A percentile compares a stretch with the other conserved stretches of the same genome.
Conservation (phyloP, 495 filamentous ascomycete species). For the Penicillium tannophilum region DNA sequence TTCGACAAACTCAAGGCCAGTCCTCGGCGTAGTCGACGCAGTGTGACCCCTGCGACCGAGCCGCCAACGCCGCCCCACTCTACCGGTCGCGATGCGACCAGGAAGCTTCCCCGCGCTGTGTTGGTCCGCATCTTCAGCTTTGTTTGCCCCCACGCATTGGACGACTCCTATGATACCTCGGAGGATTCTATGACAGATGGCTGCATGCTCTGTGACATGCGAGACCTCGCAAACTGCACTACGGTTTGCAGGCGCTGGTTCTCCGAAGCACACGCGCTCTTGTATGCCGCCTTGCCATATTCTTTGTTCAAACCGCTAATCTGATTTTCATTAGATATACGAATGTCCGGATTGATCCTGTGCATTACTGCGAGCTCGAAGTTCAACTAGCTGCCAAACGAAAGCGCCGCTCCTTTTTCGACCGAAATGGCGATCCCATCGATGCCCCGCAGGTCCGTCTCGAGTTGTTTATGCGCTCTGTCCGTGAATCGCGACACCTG, state of each 20-base stretch:
- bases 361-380: constrained; percentile 93
- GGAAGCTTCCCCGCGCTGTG: constrained; percentile 60
- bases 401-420: constrained; percentile 71
- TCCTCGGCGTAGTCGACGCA: constrained; percentile 31
- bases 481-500: constrained; percentile 71
- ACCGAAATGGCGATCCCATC: constrained; percentile 73
- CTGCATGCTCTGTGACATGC: constrained; percentile 95
- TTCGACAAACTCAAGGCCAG: constrained; percentile 39
- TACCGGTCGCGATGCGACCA: constrained; percentile 45
- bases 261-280: constrained; percentile 46
- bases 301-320: neutral
- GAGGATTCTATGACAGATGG: constrained; percentile 82
- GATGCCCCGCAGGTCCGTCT: constrained; percentile 78
- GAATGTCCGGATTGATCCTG: constrained; percentile 87
- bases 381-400: constrained; percentile 74
- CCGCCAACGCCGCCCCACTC: constrained; percentile 24
- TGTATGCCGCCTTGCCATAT: constrained; percentile 45
- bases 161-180: constrained; percentile 76
- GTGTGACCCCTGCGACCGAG: constrained; percentile 31
- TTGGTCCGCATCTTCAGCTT: constrained; percentile 73
- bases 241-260: constrained; percentile 76
- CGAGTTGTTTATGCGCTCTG: constrained; percentile 73
- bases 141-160: constrained; percentile 80
- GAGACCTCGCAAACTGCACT: constrained; percentile 81
- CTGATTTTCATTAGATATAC: constrained; percentile 62